phyloP scores from a whole-genome alignment of 495 filamentous ascomycete species.

The Neurospora tetrasperma region DNA sequence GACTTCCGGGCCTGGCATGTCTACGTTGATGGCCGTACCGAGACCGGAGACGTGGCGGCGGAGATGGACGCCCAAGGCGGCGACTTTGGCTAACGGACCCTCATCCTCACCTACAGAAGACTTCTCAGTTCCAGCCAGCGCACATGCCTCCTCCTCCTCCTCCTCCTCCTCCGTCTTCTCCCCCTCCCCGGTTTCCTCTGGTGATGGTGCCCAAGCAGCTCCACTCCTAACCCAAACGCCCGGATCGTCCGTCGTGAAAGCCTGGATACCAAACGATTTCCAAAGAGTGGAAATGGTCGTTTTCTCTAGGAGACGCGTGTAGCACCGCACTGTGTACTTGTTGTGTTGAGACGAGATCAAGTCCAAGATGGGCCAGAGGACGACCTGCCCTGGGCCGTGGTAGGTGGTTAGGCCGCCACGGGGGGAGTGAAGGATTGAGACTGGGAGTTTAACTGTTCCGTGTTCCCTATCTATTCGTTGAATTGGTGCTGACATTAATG shows the following conservation, averaged over 20 bases:
- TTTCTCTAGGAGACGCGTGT: slow-evolving; percentile 65
- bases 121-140: not conserved
- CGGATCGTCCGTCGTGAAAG: slow-evolving; percentile 60
- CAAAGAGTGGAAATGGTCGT: slow-evolving; percentile 55
- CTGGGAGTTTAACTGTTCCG: not conserved
- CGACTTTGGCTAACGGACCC: slow-evolving; percentile 56
- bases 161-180: not conserved
- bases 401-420: slow-evolving; percentile 91
- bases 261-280: slow-evolving; percentile 42
- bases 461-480: not conserved
- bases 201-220: not conserved
- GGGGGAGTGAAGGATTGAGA: slow-evolving; percentile 49
- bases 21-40: slow-evolving; percentile 76
- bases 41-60: slow-evolving; percentile 74
- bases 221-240: slow-evolving; percentile 64
- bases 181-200: not conserved
- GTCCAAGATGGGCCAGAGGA: slow-evolving; percentile 81
- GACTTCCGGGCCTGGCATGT: slow-evolving; percentile 31
- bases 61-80: slow-evolving; percentile 81
- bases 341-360: slow-evolving; percentile 35
- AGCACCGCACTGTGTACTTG: slow-evolving; percentile 46
- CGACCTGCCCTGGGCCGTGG: slow-evolving; percentile 87
- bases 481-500: not conserved
- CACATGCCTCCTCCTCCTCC: not conserved
- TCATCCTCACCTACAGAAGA: not conserved